phyloP scores from a whole-genome alignment of 1,284 basidiomycete genomes.

The Tilletia indica region DNA sequence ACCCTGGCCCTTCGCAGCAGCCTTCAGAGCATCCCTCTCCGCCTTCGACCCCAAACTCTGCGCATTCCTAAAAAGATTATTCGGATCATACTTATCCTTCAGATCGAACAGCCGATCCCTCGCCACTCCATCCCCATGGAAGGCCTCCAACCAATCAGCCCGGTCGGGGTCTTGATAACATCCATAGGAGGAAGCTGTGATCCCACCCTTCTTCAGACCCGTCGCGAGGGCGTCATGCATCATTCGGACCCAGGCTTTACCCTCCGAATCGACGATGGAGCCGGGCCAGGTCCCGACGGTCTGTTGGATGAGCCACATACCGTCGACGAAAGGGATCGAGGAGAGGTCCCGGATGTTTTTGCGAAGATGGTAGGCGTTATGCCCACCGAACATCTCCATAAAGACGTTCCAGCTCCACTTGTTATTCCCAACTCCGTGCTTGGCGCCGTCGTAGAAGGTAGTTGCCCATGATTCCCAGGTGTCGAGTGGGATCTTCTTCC shows the following conservation, averaged over 20 bases:
- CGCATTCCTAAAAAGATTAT: constrained; percentile 39
- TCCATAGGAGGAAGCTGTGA: constrained; percentile 31
- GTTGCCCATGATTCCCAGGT: background rate
- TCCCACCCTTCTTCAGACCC: constrained; percentile 27
- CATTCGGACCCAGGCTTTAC: constrained; percentile 15
- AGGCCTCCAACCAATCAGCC: constrained; percentile 35
- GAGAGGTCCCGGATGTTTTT: constrained; percentile 21
- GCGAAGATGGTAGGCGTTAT: constrained; percentile 9
- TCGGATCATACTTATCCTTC: constrained; percentile 38
- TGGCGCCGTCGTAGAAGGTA: background rate
- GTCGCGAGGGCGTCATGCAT: constrained; percentile 29
- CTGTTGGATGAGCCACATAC: constrained; percentile 46
- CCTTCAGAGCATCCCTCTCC: background rate
- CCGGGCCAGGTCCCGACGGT: constrained; percentile 31
- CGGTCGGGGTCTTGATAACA: constrained; percentile 43
- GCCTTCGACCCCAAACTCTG: constrained; percentile 24
- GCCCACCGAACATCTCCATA: constrained; percentile 47
- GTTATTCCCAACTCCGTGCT: background rate
- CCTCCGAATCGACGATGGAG: constrained; percentile 21
- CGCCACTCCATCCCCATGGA: constrained; percentile 30
- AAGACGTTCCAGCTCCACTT: constrained; percentile 48
- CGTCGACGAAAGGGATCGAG: constrained; percentile 42
- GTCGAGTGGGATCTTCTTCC: background rate
- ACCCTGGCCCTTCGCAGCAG: background rate
- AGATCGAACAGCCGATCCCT: constrained; percentile 24